Evolutionary conservation across 1,139 yeast genomes (phyloP).

Genomic region (Geotrichum klebahnii): DNA sequence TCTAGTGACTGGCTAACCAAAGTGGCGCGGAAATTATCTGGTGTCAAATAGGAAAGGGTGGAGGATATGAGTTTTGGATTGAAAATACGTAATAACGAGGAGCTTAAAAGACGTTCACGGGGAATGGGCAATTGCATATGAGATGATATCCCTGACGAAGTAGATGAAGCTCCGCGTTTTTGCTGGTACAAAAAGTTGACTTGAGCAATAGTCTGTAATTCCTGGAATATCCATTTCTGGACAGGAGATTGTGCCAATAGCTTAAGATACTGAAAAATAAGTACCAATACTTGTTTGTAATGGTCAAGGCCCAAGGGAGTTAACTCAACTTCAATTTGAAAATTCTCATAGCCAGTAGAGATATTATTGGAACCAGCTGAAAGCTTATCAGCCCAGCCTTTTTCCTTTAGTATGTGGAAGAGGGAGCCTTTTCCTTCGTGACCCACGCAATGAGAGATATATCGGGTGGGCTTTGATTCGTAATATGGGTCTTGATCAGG

Average conservation of each 20-base stretch:
- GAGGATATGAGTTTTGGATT: slow-evolving; percentile 52
- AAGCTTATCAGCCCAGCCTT: slow-evolving; percentile 76
- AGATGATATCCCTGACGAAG: slow-evolving; percentile 52
- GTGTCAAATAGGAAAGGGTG: slow-evolving; percentile 49
- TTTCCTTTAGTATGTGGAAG: slow-evolving; percentile 58
- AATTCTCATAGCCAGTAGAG: slow-evolving; percentile 64
- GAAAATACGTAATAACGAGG: slow-evolving; percentile 56
- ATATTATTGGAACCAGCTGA: slow-evolving; percentile 70
- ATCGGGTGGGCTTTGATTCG: slow-evolving; percentile 64
- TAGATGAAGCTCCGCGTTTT: slow-evolving; percentile 57
- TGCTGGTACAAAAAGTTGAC: slow-evolving; percentile 62
- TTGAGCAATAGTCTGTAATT: slow-evolving; percentile 46
- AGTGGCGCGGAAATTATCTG: slow-evolving; percentile 58
- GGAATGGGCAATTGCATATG: slow-evolving; percentile 57
- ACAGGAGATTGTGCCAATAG: slow-evolving; percentile 56
- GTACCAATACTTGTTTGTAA: slow-evolving; percentile 56
- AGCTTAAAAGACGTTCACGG: slow-evolving; percentile 56
- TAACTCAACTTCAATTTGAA: slow-evolving; percentile 65
- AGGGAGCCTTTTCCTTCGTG: slow-evolving; percentile 89
- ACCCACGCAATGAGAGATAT: slow-evolving; percentile 77
- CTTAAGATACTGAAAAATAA: slow-evolving; percentile 67
- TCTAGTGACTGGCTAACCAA: slow-evolving; percentile 44
- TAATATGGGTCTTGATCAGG: slow-evolving; percentile 68
- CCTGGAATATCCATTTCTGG: slow-evolving; percentile 53
- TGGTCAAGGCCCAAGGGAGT: slow-evolving; percentile 66